Base-by-base conservation (phyloP, 306 rosid species). In the Corylus avellana region DNA sequence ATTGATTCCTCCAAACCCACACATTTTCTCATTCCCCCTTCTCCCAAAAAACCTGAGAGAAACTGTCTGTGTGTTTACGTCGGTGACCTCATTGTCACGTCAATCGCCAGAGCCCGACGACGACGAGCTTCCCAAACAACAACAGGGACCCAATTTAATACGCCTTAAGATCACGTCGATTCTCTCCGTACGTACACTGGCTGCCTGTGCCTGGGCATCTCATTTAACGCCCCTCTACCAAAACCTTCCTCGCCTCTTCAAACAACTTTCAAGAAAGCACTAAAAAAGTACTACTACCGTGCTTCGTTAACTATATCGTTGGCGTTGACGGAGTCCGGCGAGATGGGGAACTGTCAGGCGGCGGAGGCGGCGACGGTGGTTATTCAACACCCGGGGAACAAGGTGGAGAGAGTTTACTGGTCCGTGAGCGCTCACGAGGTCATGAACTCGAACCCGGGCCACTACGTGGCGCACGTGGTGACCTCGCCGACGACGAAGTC, bases 321-420 rank as follows among this genome's bases (percentile, higher is more conserved):
- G 66, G 14, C 35, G 64, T 9, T 58, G 32, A 9, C 50, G 27
- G 51, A 42, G 46, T 74, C 59, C 4, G 75, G 48, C 3, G 48
- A 37, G 17, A 93, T 93, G 98, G 98, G 98, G 35, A 94, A 94
- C 77, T 94, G 98, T 75, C 98, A 94, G 84, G 94, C 97, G 74
- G 96, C 97, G 58, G 98, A 92, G 75, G 90, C 88, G 4, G 98
- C 98, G 17, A 91, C 96, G 76, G 98, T 94, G 73, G 83, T 94
- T 80, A 86, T 94, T 64, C 92, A 90, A 3, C 96, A 91, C 25
- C 96, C 97, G 0, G 96, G 89, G 37, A 86, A 76, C 74, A 94
- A 82, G 90, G 29, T 87, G 27, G 92, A 94, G 87, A 89, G 91
- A 84, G 81, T 94, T 82, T 88, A 90, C 50, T 91, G 97, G 97